Percentiles rank a stretch among this genome's conserved stretches.
These are phyloP conservation scores for Potentilla sterilis DNA, from an alignment of 306 rosid species.

Conservation along the genomic window DNA sequence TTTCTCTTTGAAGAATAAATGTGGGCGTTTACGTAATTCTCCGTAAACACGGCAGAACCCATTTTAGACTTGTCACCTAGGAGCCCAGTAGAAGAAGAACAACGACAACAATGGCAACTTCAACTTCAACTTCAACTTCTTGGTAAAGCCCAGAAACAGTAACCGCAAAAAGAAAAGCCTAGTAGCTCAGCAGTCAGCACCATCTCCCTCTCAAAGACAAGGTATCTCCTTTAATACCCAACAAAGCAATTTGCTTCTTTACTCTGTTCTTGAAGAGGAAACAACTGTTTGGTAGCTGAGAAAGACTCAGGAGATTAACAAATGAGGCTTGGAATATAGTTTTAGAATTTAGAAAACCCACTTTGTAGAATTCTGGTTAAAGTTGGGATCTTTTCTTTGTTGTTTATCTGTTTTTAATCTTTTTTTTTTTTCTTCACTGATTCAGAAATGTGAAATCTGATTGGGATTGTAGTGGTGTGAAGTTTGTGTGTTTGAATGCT, in stretches of 20 bases:
- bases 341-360: constrained; percentile 21
- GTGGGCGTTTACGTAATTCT: constrained; percentile 6
- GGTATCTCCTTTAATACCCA: constrained; percentile 3
- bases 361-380: background rate
- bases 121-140: background rate
- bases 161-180: background rate
- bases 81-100: background rate
- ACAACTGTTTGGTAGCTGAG: constrained; percentile 24
- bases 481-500: background rate
- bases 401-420: background rate
- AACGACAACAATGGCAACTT: background rate
- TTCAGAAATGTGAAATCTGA: background rate
- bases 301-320: constrained; percentile 4
- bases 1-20: background rate
- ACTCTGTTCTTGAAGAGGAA: background rate
- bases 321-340: background rate
- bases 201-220: constrained; percentile 3
- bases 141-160: background rate
- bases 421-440: background rate
- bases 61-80: too few relatives aligned
- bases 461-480: background rate
- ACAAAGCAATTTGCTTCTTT: background rate
- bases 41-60: background rate
- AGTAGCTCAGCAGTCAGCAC: constrained; percentile 8
- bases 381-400: constrained; percentile 8